phyloP scores from a whole-genome alignment of 768 basidiomycete species.

The Gloeophyllum trabeum region DNA sequence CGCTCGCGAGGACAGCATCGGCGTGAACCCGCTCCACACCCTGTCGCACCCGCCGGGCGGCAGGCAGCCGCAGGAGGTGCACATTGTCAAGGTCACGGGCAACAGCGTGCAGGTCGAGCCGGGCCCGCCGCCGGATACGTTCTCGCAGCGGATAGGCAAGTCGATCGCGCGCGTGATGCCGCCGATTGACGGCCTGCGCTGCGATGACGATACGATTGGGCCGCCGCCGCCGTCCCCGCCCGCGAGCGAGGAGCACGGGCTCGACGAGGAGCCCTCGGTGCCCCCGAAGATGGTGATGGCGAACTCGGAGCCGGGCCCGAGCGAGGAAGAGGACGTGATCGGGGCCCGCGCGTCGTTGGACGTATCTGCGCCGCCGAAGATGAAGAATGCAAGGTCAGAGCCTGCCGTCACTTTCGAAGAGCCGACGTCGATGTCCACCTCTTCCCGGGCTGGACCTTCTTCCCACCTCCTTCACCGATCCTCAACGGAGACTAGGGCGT shows the following conservation, averaged over 20 bases:
- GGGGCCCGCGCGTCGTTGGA: background rate
- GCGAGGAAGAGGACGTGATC: background rate
- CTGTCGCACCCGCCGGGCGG: constrained; percentile 15
- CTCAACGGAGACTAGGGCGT: constrained; percentile 38
- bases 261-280: constrained; percentile 10
- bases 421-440: background rate
- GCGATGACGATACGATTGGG: constrained; percentile 22
- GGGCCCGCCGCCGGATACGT: constrained; percentile 20
- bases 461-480: constrained; percentile 29
- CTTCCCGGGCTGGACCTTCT: constrained; percentile 3
- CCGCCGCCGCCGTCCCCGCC: constrained; percentile 49
- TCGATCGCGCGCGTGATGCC: constrained; percentile 21
- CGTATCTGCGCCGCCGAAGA: constrained; percentile 8
- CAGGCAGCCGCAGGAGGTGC: constrained; percentile 30
- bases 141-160: constrained; percentile 23
- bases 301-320: background rate
- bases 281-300: background rate
- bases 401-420: constrained; percentile 22
- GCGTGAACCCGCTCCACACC: constrained; percentile 22
- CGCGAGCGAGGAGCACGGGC: constrained; percentile 22
- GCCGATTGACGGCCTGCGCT: constrained; percentile 7
- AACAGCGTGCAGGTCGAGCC: constrained; percentile 33
- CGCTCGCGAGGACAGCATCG: no score
- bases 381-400: constrained; percentile 11
- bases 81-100: constrained; percentile 41